Evolutionary conservation across 805 yeast genomes (phyloP), one percentile per base, ranked within the genome.

Genomic region (Diddensiella transvaalensis): DNA sequence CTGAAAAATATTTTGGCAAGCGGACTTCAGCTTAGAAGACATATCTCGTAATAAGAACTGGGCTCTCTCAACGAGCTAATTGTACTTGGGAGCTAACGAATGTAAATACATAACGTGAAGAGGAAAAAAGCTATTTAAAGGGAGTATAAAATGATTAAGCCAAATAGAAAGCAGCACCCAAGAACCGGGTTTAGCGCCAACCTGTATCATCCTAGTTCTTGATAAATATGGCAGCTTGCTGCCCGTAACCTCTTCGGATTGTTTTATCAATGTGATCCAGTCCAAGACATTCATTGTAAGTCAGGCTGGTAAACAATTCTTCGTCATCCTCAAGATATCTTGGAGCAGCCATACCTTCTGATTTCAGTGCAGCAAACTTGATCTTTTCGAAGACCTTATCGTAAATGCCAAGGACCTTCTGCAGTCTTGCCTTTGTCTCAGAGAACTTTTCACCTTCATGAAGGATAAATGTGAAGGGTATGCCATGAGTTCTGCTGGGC

Each of bases 261-360:
- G 81, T 71, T 60, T 93, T 78, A 62, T 88, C 96, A 1, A 93
- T 89, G 60, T 87, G 96, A 61, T 93, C 96, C 61, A 93, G 71
- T 22, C 90, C 95, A 44, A 93, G 68, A 26, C 72, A 74, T 50
- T 78, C 82, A 40, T 71, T 71, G 6, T 71, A 69, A 15, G 70
- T 65, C 49, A 82, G 61, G 37, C 75, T 76, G 46, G 82, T 82
- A 61, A 71, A 84, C 15, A 89, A 67, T 3, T 75, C 70, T 4
- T 76, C 77, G 22, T 79, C 80, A 45, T 80, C 81, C 1, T 77
- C 80, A 74, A 56, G 56, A 60, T 26, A 67, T 38, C 32, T 29
- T 6, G 55, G 47, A 10, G 49, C 22, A 5, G 42, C 40, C 32
- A 41, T 40, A 19, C 41, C 48, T 10, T 33, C 49, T 18, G 44